Percentiles rank a stretch among this genome's conserved stretches.
Conservation (phyloP, 2,329 filamentous ascomycete species). For the Pseudogymnoascus sp. region DNA sequence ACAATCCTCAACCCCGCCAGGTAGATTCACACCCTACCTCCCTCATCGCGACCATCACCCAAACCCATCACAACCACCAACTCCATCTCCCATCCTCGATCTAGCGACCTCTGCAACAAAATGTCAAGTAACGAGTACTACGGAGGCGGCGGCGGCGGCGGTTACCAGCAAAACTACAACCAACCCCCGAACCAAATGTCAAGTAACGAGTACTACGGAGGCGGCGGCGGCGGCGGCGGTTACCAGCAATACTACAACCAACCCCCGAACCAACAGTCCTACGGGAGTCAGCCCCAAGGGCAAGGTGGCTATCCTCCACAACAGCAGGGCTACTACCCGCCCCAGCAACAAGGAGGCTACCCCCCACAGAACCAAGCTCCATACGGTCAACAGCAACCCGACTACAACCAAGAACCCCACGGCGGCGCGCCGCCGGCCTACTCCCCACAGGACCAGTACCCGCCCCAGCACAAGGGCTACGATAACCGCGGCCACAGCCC, state of each 20-base stretch:
- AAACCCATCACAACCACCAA: not conserved
- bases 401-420: not conserved
- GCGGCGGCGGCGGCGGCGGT: not conserved
- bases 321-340: slow-evolving; percentile 7
- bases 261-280: slow-evolving; percentile 10
- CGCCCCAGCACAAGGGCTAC: slow-evolving; percentile 14
- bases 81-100: not conserved
- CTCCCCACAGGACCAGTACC: slow-evolving; percentile 20
- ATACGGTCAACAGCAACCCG: slow-evolving; percentile 3
- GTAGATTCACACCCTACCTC: not conserved
- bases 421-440: slow-evolving; percentile 12
- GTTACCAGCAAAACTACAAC: slow-evolving; percentile 6
- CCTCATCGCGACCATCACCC: slow-evolving; percentile 6
- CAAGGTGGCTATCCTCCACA: slow-evolving; percentile 8
- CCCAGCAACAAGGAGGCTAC: slow-evolving; percentile 12
- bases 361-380: slow-evolving; percentile 1
- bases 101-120: slow-evolving; percentile 3
- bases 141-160: slow-evolving; percentile 12
- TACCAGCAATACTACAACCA: slow-evolving; percentile 7
- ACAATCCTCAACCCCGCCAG: not conserved
- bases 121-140: slow-evolving; percentile 26
- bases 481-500: slow-evolving; percentile 15
- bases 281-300: slow-evolving; percentile 15
- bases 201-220: slow-evolving; percentile 23
- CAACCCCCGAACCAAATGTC: slow-evolving; percentile 18